A percentile compares a stretch with the other conserved stretches of the same genome.
Conservation (phyloP, 2,329 filamentous ascomycete genomes). For the Cryphonectria nitschkei region DNA sequence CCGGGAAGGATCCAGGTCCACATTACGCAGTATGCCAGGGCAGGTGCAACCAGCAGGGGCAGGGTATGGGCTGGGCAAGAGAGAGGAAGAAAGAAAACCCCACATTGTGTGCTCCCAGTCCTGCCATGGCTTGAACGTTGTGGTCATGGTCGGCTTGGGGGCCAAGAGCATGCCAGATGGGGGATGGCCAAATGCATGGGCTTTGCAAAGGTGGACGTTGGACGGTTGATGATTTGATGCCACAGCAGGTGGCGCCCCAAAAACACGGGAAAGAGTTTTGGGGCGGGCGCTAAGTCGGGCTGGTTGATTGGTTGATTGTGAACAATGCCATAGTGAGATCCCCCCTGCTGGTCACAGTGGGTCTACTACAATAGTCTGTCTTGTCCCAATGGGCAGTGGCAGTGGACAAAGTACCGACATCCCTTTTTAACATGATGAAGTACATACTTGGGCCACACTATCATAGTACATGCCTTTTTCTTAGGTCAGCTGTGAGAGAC, state of each 20-base stretch:
- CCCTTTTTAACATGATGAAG: too few species aligned
- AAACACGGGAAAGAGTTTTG: background rate
- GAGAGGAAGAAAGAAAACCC: too few species aligned
- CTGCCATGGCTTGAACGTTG: background rate
- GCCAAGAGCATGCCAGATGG: constrained; percentile 4
- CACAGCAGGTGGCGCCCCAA: background rate
- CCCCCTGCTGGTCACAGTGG: background rate
- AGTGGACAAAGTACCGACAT: too few species aligned
- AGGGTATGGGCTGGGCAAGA: too few species aligned
- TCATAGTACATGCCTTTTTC: background rate
- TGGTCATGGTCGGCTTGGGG: background rate
- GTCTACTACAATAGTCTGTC: background rate
- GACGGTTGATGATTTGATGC: constrained; percentile 16
- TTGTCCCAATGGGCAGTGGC: background rate
- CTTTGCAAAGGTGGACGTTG: background rate
- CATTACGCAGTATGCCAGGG: constrained; percentile 8
- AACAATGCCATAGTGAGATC: constrained; percentile 7
- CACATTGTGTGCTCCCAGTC: too few species aligned
- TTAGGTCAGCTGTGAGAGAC: background rate
- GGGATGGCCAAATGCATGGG: background rate
- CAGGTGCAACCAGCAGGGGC: background rate
- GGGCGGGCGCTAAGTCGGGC: constrained; percentile 8
- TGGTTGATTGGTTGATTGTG: background rate
- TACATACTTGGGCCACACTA: too few species aligned
- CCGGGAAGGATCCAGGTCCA: constrained; percentile 12